phyloP scores from a whole-genome alignment of 1,284 basidiomycete genomes.

The Hortiboletus rubellus region DNA sequence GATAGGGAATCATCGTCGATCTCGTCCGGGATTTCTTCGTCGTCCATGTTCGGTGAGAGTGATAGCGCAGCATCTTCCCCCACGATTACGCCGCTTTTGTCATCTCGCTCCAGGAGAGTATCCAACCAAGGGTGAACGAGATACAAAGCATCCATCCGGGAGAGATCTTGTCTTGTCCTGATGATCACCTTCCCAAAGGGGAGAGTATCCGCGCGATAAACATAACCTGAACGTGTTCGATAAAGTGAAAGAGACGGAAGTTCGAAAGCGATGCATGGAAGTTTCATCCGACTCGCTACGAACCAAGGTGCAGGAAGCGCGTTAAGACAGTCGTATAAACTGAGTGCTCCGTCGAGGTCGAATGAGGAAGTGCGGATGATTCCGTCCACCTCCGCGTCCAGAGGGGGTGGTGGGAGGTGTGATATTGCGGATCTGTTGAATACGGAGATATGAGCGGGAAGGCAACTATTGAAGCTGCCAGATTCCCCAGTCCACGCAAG shows the following conservation, averaged over 20 bases:
- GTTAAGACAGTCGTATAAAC: neutral
- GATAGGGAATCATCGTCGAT: neutral
- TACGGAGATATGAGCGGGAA: neutral
- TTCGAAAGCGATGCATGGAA: neutral
- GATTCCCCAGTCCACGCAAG: neutral
- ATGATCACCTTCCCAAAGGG: neutral
- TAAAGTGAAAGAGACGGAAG: neutral
- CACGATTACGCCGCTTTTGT: too few species aligned
- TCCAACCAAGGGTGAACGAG: constrained; percentile 3
- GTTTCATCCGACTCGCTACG: neutral
- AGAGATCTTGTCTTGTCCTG: neutral
- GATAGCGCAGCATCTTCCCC: neutral
- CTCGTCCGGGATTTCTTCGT: neutral
- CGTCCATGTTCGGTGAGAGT: neutral
- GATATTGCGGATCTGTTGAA: neutral
- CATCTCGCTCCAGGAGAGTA: neutral
- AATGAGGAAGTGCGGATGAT: neutral
- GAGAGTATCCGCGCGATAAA: neutral
- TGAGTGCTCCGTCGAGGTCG: neutral
- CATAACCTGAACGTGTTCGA: neutral
- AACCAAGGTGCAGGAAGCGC: neutral
- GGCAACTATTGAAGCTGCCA: neutral
- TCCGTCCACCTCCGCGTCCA: neutral
- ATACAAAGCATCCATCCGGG: neutral
- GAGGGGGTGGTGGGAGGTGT: neutral